Evolutionary conservation across 1,284 basidiomycete species (phyloP), one percentile per base, ranked within the genome.

Genomic region (Pterula multifida): DNA sequence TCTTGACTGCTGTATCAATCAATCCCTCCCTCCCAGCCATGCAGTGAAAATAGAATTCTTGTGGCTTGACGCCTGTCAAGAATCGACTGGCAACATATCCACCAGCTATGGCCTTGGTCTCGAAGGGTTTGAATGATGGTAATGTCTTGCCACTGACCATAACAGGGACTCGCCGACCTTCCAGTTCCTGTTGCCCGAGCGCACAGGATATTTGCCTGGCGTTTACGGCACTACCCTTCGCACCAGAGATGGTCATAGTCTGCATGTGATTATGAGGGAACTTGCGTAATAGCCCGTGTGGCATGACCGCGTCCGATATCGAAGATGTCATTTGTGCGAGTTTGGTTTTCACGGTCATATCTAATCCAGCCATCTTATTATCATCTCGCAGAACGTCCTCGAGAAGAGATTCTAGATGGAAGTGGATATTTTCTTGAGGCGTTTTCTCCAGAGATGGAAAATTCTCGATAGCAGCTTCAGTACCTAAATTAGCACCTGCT

Each of bases 261-360:
- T 98, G 95, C 96, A 98, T 98, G 78, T 98, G 88, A 69, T 99
- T 99, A 64, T 93, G 82, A 24, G 96, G 96, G 74, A 99, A 99
- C 54, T 86, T 84, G 59, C 92, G 90, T 55, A 90, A 73, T 35
- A 98, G 79, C 48, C 88, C 88, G 48, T 79, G 70, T n/a, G 96
- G 96, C 58, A 98, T 79, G 61, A 88, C 88, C n/a, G 81, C 76
- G 61, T 94, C 84, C 19, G 91, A 87, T 50, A 96, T 92, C 1
- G 90, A 85, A 57, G 90, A 85, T 53, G 92, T 96, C 61, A 97
- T 83, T 57, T 87, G 85, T 12, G 82, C 76, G 49, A 90, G 69
- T 61, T 84, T 87, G 53, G 76, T 81, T 72, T 98, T 97, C 63
- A 96, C 91, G 4, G 87, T 89, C 56, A 91, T 77, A 64, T 97